phyloP scores from a whole-genome alignment of 179 eudicot species.

The Silene noctiflora region DNA sequence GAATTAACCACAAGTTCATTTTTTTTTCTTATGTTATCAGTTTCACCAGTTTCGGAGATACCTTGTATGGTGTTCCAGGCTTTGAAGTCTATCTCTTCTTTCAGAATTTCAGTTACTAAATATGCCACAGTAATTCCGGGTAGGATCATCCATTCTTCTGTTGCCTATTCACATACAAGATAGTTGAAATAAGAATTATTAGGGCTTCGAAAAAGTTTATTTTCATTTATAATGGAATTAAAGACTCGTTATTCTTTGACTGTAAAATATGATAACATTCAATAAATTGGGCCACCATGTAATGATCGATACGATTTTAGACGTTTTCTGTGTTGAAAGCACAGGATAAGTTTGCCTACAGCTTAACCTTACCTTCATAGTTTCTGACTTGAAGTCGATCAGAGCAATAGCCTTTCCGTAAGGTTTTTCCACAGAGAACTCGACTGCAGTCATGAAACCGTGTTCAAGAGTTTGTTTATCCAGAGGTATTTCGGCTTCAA shows the following conservation, averaged over 20 bases:
- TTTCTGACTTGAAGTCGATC: background rate
- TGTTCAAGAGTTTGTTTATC: slow-evolving; percentile 39
- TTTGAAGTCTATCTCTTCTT: background rate
- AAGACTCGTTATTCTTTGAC: no score
- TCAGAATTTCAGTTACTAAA: slow-evolving; percentile 2
- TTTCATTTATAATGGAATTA: no score
- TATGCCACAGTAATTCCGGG: slow-evolving; percentile 3
- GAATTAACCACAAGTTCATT: background rate
- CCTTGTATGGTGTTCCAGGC: background rate
- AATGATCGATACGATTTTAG: no score
- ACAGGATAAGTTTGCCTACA: no score
- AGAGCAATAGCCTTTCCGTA: slow-evolving; percentile 76
- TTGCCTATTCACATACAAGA: background rate
- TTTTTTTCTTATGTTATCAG: background rate
- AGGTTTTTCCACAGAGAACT: slow-evolving; percentile 65
- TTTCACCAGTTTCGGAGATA: background rate
- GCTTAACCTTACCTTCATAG: background rate
- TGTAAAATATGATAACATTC: no score
- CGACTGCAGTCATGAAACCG: slow-evolving; percentile 65
- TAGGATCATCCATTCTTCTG: slow-evolving; percentile 12
- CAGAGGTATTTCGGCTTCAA: slow-evolving; percentile 41
- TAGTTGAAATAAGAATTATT: background rate
- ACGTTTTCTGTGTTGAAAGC: no score
- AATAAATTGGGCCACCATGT: no score
- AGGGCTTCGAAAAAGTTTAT: no score